These are phyloP conservation scores for Didymella exigua DNA, from an alignment of 2,329 filamentous ascomycete species.

Conservation along the genomic window DNA sequence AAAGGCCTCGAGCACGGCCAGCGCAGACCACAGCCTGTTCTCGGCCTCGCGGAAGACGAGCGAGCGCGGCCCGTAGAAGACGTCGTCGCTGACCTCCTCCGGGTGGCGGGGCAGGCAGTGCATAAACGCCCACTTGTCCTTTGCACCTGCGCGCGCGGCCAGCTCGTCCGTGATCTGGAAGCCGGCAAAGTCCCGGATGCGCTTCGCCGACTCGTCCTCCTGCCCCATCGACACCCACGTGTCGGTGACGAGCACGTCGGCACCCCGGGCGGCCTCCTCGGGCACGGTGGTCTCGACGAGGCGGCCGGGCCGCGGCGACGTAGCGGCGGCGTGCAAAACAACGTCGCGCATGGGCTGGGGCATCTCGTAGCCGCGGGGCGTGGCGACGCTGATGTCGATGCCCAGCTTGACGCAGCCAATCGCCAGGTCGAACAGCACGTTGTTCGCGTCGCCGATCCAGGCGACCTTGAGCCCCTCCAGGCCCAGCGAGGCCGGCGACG, in stretches of 20 bases:
- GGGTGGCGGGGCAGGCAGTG: slow-evolving; percentile 91
- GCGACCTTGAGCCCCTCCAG: slow-evolving; percentile 87
- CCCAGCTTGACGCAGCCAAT: slow-evolving; percentile 88
- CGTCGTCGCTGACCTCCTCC: slow-evolving; percentile 92
- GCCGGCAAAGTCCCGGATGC: slow-evolving; percentile 80
- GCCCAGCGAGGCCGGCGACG: slow-evolving; percentile 61
- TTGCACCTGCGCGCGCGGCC: slow-evolving; percentile 82
- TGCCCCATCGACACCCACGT: slow-evolving; percentile 99
- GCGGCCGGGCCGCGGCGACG: slow-evolving; percentile 64
- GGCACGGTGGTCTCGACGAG: slow-evolving; percentile 78
- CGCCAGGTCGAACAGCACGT: slow-evolving; percentile 92
- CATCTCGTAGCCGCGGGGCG: slow-evolving; percentile 83
- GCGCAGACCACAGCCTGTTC: slow-evolving; percentile 90
- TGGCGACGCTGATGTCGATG: slow-evolving; percentile 83
- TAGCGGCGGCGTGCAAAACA: slow-evolving; percentile 68
- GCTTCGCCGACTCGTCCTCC: slow-evolving; percentile 79
- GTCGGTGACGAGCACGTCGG: slow-evolving; percentile 91
- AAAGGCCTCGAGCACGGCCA: slow-evolving; percentile 83
- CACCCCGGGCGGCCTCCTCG: slow-evolving; percentile 81
- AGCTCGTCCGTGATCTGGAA: slow-evolving; percentile 91
- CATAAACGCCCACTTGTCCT: slow-evolving; percentile 95
- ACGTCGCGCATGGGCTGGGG: slow-evolving; percentile 74
- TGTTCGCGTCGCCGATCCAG: slow-evolving; percentile 97
- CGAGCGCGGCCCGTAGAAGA: slow-evolving; percentile 86
- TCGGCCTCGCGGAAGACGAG: slow-evolving; percentile 94